These are phyloP conservation scores for Tylopilus intermedius DNA, from an alignment of 768 basidiomycete genomes.

Conservation along the genomic window DNA sequence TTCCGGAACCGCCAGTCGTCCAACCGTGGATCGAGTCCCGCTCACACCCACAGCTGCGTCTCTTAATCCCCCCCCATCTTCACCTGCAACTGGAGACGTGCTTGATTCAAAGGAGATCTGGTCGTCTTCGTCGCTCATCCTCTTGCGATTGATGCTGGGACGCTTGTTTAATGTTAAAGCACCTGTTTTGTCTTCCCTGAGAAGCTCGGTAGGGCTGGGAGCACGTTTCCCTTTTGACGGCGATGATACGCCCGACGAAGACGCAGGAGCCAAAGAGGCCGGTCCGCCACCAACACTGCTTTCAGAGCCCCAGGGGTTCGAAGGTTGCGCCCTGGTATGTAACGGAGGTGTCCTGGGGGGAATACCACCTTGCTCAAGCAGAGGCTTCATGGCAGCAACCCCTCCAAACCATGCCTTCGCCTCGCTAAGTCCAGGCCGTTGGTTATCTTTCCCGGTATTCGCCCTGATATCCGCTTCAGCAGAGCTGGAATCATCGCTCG, in stretches of 20 bases:
- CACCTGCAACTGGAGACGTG: conserved; percentile 6
- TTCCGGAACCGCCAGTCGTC: conserved; percentile 9
- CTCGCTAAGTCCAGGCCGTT: conserved; percentile 17
- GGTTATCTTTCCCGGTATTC: conserved; percentile 9
- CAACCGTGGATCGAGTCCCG: conserved; percentile 1
- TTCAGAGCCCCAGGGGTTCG: conserved; percentile 5
- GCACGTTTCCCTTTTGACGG: conserved; percentile 55
- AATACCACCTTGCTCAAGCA: background rate
- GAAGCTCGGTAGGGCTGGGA: conserved; percentile 67
- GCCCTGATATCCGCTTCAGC: conserved; percentile 9
- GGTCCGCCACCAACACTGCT: conserved; percentile 4
- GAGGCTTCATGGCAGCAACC: background rate
- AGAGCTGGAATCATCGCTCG: conserved; percentile 20
- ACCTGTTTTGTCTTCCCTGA: conserved; percentile 56
- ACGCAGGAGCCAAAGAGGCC: background rate
- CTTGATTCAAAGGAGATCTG: conserved; percentile 12
- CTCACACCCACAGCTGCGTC: background rate
- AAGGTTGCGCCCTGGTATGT: conserved; percentile 2
- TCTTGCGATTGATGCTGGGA: conserved; percentile 57
- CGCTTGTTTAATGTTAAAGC: conserved; percentile 56
- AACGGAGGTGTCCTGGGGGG: conserved; percentile 7
- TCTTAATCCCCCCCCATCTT: conserved; percentile 6
- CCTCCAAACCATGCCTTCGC: conserved; percentile 6
- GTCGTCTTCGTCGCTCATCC: conserved; percentile 7
- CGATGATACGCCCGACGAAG: conserved; percentile 22